A percentile compares a stretch with the other conserved stretches of the same genome.
These are phyloP conservation scores for Auricularia heimuer DNA, from an alignment of 768 basidiomycete genomes.

Conservation along the genomic window DNA sequence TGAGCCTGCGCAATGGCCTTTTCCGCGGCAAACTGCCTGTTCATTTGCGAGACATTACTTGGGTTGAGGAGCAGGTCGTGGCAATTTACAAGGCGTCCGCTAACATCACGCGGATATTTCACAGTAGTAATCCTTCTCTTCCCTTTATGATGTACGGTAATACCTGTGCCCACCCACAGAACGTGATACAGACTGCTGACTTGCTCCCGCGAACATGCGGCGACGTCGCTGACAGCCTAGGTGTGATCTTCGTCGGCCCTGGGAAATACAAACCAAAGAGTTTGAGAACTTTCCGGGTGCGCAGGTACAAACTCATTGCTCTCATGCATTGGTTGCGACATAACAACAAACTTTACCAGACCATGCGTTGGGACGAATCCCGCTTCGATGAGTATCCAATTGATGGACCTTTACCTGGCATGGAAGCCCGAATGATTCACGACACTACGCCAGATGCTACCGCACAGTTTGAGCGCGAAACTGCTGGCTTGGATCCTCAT, in stretches of 20 bases:
- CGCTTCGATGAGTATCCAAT: not conserved
- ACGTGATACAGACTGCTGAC: conserved; percentile 20
- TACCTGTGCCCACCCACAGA: conserved; percentile 26
- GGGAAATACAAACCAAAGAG: conserved; percentile 11
- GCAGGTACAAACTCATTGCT: conserved; percentile 13
- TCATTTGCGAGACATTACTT: conserved; percentile 18
- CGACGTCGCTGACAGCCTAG: conserved; percentile 18
- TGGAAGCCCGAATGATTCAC: conserved; percentile 11
- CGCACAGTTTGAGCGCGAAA: conserved; percentile 17
- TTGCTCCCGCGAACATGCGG: conserved; percentile 18
- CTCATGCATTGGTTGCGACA: conserved; percentile 26
- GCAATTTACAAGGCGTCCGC: conserved; percentile 19
- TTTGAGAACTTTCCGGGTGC: conserved; percentile 15
- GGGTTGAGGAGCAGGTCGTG: conserved; percentile 24
- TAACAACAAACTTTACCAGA: conserved; percentile 27
- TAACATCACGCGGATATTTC: conserved; percentile 18
- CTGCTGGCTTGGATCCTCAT: conserved; percentile 19
- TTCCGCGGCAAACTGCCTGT: conserved; percentile 17
- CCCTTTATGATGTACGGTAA: conserved; percentile 24
- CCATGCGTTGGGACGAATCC: not conserved
- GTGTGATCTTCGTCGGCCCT: conserved; percentile 23
- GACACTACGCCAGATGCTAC: conserved; percentile 6
- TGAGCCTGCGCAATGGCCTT: conserved; percentile 16
- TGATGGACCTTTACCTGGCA: conserved; percentile 1
- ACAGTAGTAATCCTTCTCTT: conserved; percentile 15